Evolutionary conservation across 2,329 filamentous ascomycete genomes (phyloP), one percentile per base, ranked within the genome.

Genomic region (Lomentospora prolificans): DNA sequence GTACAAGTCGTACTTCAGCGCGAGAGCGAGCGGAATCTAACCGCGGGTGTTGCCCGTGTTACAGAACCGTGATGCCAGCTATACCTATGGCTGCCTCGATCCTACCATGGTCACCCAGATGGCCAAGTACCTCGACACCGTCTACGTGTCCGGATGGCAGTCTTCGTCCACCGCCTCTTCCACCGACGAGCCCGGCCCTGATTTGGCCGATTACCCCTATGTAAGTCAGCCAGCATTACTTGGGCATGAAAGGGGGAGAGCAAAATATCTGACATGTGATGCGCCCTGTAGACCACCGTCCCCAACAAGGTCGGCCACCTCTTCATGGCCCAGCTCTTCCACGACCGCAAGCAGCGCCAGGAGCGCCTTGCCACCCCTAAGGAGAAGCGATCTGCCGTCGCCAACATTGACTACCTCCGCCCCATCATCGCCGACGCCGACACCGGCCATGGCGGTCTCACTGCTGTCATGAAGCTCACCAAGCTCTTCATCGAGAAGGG

Each of bases 111-210:
- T 99, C 69, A 97, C 94, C 27, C 94, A 99, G 72, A 99, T 99
- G 94, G 92, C 92, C 65, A 96, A 97, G 74, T 97, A 95, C 72
- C 80, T 99, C 60, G 94, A 99, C 69, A 99, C 94, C 31, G 89
- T 99, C 69, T 99, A 99, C 71, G 94, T 99, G 60, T 97, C 94
- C 55, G 94, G 94, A 61, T 99, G 94, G 94, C 94, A 99, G 74
- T 96, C 89, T 61, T 97, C 92, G 1, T 96, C 91, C 24, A 99
- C 94, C 6, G 94, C 94, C 52, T 96, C 92, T 2, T 82, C 90
- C 1, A 92, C 91, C 5, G 90, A 99, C 65, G 94, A 99, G 76
- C 94, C 94, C 25, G 94, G 92, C 39, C 94, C 94, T 51, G 94
- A 99, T 85, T 82, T 99, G 72, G 94, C 94, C 61, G 94, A 99